These are phyloP conservation scores for Aspergillus brasiliensis DNA, from an alignment of 2,329 filamentous ascomycete species.

Conservation along the genomic window DNA sequence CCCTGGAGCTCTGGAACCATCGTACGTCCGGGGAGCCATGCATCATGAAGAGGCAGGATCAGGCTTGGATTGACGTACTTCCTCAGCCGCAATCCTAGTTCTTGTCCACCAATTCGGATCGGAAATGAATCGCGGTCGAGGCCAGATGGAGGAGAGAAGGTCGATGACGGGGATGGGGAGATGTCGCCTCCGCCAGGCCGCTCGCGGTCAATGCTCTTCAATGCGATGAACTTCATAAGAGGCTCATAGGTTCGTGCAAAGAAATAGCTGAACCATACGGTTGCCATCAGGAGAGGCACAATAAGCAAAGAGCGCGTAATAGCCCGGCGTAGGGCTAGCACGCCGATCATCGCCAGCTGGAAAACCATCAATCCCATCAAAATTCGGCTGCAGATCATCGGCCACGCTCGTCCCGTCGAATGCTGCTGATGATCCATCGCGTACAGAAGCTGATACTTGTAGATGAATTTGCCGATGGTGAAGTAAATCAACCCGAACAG, in stretches of 20 bases:
- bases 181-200: constrained; percentile 49
- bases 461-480: constrained; percentile 48
- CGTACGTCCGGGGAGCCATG: constrained; percentile 44
- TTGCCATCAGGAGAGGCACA: constrained; percentile 73
- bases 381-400: constrained; percentile 92
- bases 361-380: constrained; percentile 85
- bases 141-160: constrained; percentile 44
- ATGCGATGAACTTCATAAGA: constrained; percentile 86
- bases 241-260: constrained; percentile 82
- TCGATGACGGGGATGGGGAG: constrained; percentile 40
- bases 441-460: constrained; percentile 85
- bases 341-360: constrained; percentile 86
- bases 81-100: constrained; percentile 43
- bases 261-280: constrained; percentile 86
- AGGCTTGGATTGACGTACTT: constrained; percentile 53
- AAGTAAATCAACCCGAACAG: constrained; percentile 72
- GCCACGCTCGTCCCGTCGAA: constrained; percentile 84
- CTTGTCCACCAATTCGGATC: constrained; percentile 43
- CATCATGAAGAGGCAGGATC: constrained; percentile 45
- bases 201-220: constrained; percentile 75
- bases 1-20: constrained; percentile 22
- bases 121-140: constrained; percentile 48
- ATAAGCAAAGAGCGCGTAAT: constrained; percentile 73
- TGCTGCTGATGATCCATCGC: constrained; percentile 86
- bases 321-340: constrained; percentile 73